phyloP scores from a whole-genome alignment of 1,284 basidiomycete genomes.

The Sanghuangporus weigelae region DNA sequence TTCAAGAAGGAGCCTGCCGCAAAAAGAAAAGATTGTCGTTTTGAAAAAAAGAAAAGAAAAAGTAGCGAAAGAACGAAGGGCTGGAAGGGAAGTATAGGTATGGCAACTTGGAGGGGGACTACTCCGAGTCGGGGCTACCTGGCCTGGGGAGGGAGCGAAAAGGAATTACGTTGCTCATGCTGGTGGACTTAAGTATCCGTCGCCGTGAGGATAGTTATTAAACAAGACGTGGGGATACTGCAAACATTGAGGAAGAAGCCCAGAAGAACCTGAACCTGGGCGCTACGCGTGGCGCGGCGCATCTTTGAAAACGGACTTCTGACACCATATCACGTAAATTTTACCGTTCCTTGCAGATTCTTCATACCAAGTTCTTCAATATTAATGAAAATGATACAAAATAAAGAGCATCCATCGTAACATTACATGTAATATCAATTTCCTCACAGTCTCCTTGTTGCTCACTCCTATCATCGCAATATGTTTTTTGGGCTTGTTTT shows the following conservation, averaged over 20 bases:
- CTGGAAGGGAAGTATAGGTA: neutral
- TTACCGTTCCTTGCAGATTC: too few relatives aligned
- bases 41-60: neutral
- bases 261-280: neutral
- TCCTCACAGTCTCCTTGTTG: too few relatives aligned
- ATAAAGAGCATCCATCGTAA: too few relatives aligned
- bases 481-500: too few relatives aligned
- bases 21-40: neutral
- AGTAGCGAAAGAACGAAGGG: neutral
- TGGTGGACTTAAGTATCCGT: neutral
- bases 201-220: neutral
- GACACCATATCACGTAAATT: too few relatives aligned
- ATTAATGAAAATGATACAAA: too few relatives aligned
- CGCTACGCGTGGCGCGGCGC: neutral
- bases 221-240: neutral
- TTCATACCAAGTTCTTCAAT: too few relatives aligned
- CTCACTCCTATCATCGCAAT: too few relatives aligned
- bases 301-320: too few relatives aligned
- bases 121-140: neutral
- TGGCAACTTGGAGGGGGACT: neutral
- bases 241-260: neutral
- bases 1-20: neutral
- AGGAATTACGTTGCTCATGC: neutral
- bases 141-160: neutral
- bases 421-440: too few relatives aligned